Base-by-base conservation (phyloP, 129 eudicot species). In the Dittrichia graveolens region DNA sequence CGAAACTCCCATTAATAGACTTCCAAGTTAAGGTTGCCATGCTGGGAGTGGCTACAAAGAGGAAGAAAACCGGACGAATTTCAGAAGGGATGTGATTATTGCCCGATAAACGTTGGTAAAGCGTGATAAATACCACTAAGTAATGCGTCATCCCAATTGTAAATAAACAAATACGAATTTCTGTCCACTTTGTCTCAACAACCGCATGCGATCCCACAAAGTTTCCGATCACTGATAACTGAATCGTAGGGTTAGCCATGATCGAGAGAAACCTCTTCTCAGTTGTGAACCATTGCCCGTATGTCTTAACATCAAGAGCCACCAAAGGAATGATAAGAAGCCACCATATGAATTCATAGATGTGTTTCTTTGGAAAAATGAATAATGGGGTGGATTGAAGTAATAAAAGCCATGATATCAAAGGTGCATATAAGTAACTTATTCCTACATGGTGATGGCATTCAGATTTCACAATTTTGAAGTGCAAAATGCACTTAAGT, bases 391-490 rank as follows among this genome's bases (percentile, higher is more conserved):
- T 72, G 3, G 91, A 86, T 38, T 78, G 81, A 3, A 86, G 91
- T 12, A n/a, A n/a, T n/a, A n/a, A 58, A 8, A 86, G 83, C 74
- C 83, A 80, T 0, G 91, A 86, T 2, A 86, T 68, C 83, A 84
- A 88, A 4, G 95, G 95, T 6, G 86, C 90, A 31, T 73, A 88
- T n/a, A n/a, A n/a, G n/a, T n/a, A n/a, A n/a, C n/a, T n/a, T n/a
- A n/a, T n/a, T n/a, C n/a, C n/a, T n/a, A n/a, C n/a, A n/a, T n/a
- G n/a, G n/a, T n/a, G n/a, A n/a, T n/a, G n/a, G n/a, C n/a, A n/a
- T n/a, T n/a, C n/a, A n/a, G n/a, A n/a, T n/a, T n/a, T n/a, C n/a
- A n/a, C n/a, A 11, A 60, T 67, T 39, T 73, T 71, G 39, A 83
- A 85, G 44, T 41, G 78, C 16, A 77, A 72, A 15, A 75, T 39